Conservation (phyloP, 441 rosid species). For the Isatis lusitanica region DNA sequence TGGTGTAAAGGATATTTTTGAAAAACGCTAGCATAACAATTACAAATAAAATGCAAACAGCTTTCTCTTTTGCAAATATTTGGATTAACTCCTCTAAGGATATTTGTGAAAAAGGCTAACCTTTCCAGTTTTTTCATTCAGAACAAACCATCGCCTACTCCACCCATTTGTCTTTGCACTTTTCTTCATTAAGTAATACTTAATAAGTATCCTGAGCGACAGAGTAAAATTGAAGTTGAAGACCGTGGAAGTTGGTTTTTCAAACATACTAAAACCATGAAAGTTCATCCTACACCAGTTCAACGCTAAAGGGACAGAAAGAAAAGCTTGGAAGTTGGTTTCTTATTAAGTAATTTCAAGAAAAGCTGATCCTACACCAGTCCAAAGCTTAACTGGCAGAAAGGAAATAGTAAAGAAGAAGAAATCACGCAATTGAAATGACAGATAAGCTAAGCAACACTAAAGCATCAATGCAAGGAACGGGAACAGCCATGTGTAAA, state of each 20-base stretch:
- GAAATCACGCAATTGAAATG: not conserved
- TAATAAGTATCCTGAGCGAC: slow-evolving; percentile 57
- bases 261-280: not conserved
- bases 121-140: slow-evolving; percentile 96
- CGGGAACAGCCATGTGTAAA: not conserved
- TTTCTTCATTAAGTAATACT: slow-evolving; percentile 81
- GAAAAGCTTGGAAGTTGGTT: slow-evolving; percentile 6
- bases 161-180: slow-evolving; percentile 92
- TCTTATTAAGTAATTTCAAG: slow-evolving; percentile 4
- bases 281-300: not conserved
- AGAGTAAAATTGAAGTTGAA: slow-evolving; percentile 10
- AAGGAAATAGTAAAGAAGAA: too few species aligned
- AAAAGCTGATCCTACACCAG: not conserved
- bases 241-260: slow-evolving; percentile 7
- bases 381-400: too few species aligned
- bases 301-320: slow-evolving; percentile 4
- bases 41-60: slow-evolving; percentile 2
- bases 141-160: slow-evolving; percentile 96
- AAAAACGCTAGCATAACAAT: slow-evolving; percentile 9
- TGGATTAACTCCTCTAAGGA: slow-evolving; percentile 9
- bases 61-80: slow-evolving; percentile 13
- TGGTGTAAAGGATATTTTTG: not conserved
- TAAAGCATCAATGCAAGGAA: not conserved
- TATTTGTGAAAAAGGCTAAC: slow-evolving; percentile 41
- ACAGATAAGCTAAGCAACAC: not conserved